A percentile compares a stretch with the other conserved stretches of the same genome.
Conservation (phyloP, 495 filamentous ascomycete species). For the Talaromyces adpressus region DNA sequence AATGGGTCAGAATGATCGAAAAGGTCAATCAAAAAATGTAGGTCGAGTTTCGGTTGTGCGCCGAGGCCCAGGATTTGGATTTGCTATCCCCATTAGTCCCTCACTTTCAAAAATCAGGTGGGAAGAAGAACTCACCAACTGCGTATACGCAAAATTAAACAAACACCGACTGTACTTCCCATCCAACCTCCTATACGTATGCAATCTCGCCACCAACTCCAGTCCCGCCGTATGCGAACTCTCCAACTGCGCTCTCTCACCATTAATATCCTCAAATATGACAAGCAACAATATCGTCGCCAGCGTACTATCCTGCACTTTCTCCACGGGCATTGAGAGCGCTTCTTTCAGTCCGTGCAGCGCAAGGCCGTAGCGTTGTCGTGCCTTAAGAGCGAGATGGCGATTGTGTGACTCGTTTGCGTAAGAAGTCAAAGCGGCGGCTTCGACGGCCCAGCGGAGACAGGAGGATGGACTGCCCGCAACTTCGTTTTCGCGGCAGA, state of each 20-base stretch:
- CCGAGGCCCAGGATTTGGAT: constrained; percentile 33
- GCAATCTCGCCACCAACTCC: constrained; percentile 31
- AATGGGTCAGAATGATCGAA: constrained; percentile 27
- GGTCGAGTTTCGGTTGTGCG: constrained; percentile 25
- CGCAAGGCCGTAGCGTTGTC: constrained; percentile 29
- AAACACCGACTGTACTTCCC: constrained; percentile 30
- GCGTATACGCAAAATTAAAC: constrained; percentile 36
- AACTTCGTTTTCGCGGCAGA: constrained; percentile 16
- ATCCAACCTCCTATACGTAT: constrained; percentile 26
- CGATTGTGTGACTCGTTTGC: constrained; percentile 25
- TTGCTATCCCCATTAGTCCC: constrained; percentile 20
- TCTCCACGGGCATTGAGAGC: constrained; percentile 22
- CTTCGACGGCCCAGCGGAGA: constrained; percentile 34
- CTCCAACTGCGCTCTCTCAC: constrained; percentile 31
- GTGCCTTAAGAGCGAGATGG: constrained; percentile 23
- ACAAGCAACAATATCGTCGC: constrained; percentile 32
- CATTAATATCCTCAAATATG: constrained; percentile 35
- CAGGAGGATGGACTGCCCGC: constrained; percentile 17
- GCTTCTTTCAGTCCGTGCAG: constrained; percentile 25
- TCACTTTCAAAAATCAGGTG: not conserved
- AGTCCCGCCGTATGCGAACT: constrained; percentile 38
- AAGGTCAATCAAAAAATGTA: constrained; percentile 23
- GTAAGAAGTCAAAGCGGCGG: constrained; percentile 30
- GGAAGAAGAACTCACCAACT: constrained; percentile 23
- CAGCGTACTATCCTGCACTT: constrained; percentile 35